Evolutionary conservation across 805 yeast species (phyloP), one percentile per base, ranked within the genome.

Genomic region (Candida mattraensis): DNA sequence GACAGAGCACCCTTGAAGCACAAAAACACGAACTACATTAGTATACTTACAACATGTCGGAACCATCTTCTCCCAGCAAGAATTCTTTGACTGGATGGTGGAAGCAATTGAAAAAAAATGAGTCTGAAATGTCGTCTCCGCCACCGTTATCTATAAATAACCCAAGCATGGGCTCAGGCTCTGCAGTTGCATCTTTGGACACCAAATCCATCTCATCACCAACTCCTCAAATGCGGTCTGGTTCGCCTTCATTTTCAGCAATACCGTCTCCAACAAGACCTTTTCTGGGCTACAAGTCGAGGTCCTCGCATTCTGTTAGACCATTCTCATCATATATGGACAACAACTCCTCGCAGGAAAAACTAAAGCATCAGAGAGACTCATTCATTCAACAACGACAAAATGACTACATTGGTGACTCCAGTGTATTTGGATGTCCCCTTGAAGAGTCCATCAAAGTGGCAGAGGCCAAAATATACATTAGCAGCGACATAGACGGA

Each of bases 391-490:
- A 51, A 32, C 50, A 72, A 54, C 47, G 67, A 51, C 62, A 71
- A 58, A 48, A 64, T 58, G 46, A 59, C 58, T 47, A 66, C 56
- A 41, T 75, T 60, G 60, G 76, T 53, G 56, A 72, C 64, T 60
- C 69, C 53, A 38, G 72, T 51, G 78, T 93, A 39, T 83, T 93
- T 70, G 97, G 96, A 11, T 87, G 82, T 4, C 76, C 91, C 2
- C 67, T 93, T 21, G 75, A 73, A 8, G 72, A 74, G 18, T 86
- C 95, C 11, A 70, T 91, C 31, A 61, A 71, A 21, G 73, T 80
- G 41, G 96, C 98, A 0, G 80, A 80, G 39, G 95, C 89, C 12
- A 72, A 77, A 31, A 84, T 87, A 35, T 75, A 81, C 23, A 76
- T 84, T 6, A 68, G 82, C 28, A 74, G 76, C 44, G 70, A 72